phyloP scores from a whole-genome alignment of 257 asterid species.

The Knoxia roxburghii region DNA sequence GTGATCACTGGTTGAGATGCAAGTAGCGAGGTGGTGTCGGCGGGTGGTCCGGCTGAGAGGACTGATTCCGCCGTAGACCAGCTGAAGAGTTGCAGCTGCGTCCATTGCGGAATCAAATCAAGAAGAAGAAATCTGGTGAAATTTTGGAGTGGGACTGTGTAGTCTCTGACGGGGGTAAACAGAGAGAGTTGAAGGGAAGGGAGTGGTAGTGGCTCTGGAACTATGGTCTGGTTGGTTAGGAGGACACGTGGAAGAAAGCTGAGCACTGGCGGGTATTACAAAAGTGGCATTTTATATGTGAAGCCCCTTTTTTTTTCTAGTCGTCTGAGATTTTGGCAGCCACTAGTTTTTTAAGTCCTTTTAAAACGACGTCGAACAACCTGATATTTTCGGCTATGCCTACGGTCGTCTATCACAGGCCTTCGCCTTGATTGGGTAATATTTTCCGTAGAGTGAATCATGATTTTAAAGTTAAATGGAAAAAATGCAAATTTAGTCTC shows the following conservation, averaged over 20 bases:
- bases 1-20: slow-evolving; percentile 1
- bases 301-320: slow-evolving; percentile 6
- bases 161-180: not conserved
- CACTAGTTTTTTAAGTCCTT: slow-evolving; percentile 7
- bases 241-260: slow-evolving; percentile 47
- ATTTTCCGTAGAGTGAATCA: no score
- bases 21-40: slow-evolving; percentile 4
- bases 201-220: not conserved
- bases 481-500: no score
- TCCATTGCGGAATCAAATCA: slow-evolving; percentile 57
- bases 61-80: slow-evolving; percentile 67
- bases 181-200: slow-evolving; percentile 1
- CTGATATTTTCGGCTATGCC: no score
- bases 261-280: slow-evolving; percentile 28
- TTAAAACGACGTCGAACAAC: no score
- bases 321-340: not conserved
- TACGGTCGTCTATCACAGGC: no score
- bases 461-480: no score
- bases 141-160: not conserved
- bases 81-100: slow-evolving; percentile 62
- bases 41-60: slow-evolving; percentile 38
- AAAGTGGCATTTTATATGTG: not conserved
- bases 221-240: slow-evolving; percentile 22
- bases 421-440: no score
- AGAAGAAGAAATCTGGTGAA: not conserved